Conservation (phyloP, 2,329 filamentous ascomycete genomes). For the Pseudogymnoascus sp. region DNA sequence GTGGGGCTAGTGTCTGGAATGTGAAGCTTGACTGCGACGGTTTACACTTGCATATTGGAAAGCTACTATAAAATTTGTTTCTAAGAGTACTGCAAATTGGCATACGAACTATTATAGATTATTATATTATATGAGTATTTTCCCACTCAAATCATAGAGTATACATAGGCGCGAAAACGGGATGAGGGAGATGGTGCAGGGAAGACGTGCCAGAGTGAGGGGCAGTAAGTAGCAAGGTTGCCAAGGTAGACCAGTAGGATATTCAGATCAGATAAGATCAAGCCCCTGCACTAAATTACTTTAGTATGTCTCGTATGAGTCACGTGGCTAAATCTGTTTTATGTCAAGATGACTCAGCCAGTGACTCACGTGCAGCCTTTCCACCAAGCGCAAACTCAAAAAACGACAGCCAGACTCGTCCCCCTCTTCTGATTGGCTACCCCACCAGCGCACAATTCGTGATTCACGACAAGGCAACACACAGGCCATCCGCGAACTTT, state of each 20-base stretch:
- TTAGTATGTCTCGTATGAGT: background rate
- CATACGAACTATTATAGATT: background rate
- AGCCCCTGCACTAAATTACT: background rate
- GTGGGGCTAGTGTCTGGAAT: background rate
- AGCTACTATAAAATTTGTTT: background rate
- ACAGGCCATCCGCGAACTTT: slow-evolving; percentile 7
- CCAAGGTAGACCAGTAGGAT: background rate
- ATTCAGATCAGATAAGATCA: background rate
- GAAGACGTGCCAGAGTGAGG: too few relatives aligned
- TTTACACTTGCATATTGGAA: background rate
- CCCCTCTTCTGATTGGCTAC: background rate
- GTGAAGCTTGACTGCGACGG: background rate
- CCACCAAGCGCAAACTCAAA: background rate
- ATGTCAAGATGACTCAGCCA: slow-evolving; percentile 4
- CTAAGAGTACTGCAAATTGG: background rate
- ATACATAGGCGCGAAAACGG: background rate
- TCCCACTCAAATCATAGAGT: background rate
- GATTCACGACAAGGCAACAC: slow-evolving; percentile 8
- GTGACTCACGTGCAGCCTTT: slow-evolving; percentile 6
- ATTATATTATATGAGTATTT: background rate
- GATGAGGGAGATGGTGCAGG: background rate
- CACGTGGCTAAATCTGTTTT: background rate
- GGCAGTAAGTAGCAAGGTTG: background rate
- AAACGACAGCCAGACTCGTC: background rate
- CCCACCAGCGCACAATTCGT: slow-evolving; percentile 9